phyloP scores from a whole-genome alignment of 2,329 filamentous ascomycete species.

The Nakataea oryzae region DNA sequence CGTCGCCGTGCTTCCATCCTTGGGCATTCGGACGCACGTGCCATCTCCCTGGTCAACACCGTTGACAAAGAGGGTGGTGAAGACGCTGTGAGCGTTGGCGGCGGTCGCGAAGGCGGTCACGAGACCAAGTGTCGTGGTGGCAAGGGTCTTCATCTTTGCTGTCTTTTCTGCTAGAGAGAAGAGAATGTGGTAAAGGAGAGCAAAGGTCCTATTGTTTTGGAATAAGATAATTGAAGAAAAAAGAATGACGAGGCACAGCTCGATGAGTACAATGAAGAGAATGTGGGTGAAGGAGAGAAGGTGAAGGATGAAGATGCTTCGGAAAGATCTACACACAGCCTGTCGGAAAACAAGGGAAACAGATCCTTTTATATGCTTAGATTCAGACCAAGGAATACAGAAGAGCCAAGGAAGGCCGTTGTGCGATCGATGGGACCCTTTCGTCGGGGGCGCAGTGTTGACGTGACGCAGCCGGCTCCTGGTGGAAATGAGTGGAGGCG shows the following conservation, averaged over 20 bases:
- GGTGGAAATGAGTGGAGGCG: background rate
- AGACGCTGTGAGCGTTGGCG: slow-evolving; percentile 47
- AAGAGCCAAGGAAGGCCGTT: background rate
- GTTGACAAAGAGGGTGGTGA: slow-evolving; percentile 54
- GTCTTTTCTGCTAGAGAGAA: slow-evolving; percentile 10
- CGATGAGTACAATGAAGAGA: background rate
- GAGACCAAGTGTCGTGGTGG: slow-evolving; percentile 21
- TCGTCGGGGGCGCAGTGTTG: background rate
- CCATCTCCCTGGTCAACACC: slow-evolving; percentile 57
- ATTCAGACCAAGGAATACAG: background rate
- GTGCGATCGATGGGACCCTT: background rate
- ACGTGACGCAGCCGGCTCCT: background rate
- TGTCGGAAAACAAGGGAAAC: background rate
- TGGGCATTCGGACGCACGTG: slow-evolving; percentile 60
- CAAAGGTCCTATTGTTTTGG: slow-evolving; percentile 16
- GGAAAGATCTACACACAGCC: background rate
- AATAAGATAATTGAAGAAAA: background rate
- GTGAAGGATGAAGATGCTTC: background rate
- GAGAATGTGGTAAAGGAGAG: background rate
- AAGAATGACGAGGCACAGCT: background rate
- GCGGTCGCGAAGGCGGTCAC: slow-evolving; percentile 21
- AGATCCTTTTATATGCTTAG: background rate
- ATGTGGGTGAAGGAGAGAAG: background rate
- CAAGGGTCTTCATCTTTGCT: slow-evolving; percentile 24
- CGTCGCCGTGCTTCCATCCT: slow-evolving; percentile 38